Conservation (phyloP, 2,329 filamentous ascomycete species). For the Penicillium italicum region DNA sequence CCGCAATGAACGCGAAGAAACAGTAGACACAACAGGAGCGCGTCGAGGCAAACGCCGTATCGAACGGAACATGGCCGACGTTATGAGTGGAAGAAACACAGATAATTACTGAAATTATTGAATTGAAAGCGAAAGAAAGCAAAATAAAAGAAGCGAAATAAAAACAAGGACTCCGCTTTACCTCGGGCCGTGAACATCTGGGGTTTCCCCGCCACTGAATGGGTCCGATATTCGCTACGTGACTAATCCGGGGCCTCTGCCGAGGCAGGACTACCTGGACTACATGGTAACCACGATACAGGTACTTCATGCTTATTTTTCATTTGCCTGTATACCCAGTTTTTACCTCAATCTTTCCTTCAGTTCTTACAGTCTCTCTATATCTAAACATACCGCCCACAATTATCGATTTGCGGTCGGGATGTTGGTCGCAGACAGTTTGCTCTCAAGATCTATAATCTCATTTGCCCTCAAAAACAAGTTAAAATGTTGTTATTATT, state of each 20-base stretch:
- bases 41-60: slow-evolving; percentile 38
- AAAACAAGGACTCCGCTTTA: slow-evolving; percentile 2
- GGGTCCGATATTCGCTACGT: slow-evolving; percentile 3
- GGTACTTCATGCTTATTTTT: background rate
- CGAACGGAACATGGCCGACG: slow-evolving; percentile 35
- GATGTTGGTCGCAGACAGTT: background rate
- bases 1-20: slow-evolving; percentile 29
- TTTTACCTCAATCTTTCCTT: too few relatives aligned
- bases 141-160: background rate
- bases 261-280: background rate
- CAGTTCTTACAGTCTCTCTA: accelerated
- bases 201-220: slow-evolving; percentile 8
- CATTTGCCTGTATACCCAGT: background rate
- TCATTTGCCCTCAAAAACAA: background rate
- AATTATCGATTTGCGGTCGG: background rate
- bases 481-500: too few relatives aligned
- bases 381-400: too few relatives aligned
- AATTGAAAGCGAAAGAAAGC: background rate
- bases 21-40: slow-evolving; percentile 17
- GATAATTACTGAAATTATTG: background rate
- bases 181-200: slow-evolving; percentile 10
- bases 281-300: too few relatives aligned
- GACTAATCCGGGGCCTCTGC: background rate
- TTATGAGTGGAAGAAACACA: background rate
- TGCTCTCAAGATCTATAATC: background rate